Conservation (phyloP, 352 stramenopile genomes). For the Globisporangium emineosum region DNA sequence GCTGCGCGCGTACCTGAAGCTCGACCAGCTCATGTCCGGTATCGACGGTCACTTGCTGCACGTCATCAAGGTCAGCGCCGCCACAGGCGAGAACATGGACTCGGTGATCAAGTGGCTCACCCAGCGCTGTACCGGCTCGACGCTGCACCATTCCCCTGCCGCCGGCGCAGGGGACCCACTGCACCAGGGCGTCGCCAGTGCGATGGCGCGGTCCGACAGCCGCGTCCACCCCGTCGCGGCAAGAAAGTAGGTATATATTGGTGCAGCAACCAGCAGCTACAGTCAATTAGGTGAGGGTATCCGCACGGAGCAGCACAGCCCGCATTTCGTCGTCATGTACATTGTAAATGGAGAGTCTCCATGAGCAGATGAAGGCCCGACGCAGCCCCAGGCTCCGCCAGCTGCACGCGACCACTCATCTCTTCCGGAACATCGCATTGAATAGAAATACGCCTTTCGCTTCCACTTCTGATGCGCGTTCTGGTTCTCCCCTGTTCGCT, state of each 20-base stretch:
- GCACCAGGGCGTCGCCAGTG: conserved; percentile 1
- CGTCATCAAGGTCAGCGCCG: conserved; percentile 58
- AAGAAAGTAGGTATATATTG: neutral
- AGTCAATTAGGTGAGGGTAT: too few species aligned
- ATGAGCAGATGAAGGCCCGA: conserved; percentile 14
- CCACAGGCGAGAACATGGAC: conserved; percentile 56
- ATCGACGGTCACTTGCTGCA: conserved; percentile 34
- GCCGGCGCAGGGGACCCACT: conserved; percentile 7
- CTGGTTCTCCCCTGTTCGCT: conserved; percentile 7
- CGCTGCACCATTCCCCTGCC: neutral
- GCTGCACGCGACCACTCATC: conserved; percentile 24
- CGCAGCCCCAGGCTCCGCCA: conserved; percentile 4
- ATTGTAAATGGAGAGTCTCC: conserved; percentile 22
- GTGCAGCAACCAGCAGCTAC: too few species aligned
- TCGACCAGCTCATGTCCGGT: conserved; percentile 44
- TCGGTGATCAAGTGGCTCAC: conserved; percentile 55
- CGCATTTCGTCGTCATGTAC: too few species aligned
- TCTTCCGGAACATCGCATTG: conserved; percentile 41
- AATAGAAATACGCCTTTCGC: conserved; percentile 53
- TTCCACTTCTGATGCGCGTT: conserved; percentile 2
- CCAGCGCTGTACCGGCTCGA: conserved; percentile 19
- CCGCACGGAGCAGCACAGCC: too few species aligned
- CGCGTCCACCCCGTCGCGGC: conserved; percentile 28
- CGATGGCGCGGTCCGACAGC: conserved; percentile 3
- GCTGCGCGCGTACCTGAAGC: conserved; percentile 47